Evolutionary conservation across 2,329 filamentous ascomycete genomes (phyloP), one percentile per base, ranked within the genome.

Genomic region (Pseudogymnoascus sp.): DNA sequence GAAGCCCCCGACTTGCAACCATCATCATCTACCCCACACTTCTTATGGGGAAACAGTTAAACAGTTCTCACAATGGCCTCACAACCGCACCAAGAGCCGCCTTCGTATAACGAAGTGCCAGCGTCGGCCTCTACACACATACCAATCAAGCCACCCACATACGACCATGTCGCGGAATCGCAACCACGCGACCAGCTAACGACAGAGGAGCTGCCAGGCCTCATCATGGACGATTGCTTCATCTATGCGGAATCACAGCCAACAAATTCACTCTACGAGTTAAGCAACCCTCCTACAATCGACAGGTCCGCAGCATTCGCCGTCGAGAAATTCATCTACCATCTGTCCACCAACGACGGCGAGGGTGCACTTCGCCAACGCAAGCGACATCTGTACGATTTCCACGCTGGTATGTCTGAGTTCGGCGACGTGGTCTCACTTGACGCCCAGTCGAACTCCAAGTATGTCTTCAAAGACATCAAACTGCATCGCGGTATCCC

Each of bases 291-390:
- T 37, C 56, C 56, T 25, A 60, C 56, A 33, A 38, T 7, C n/a
- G 56, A 60, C 56, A 60, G 28, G 35, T 38, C 56, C 14, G 56
- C 56, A 33, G 56, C 56, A 21, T 60, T 60, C n/a, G 56, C 56
- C 25, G 28, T 60, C 56, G 56, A 60, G 56, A 60, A 60, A n/a
- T n/a, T 60, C 56, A 37, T 60, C 25, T 60, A 60, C 56, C 28
- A 25, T 21, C 28, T 60, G n/a, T 18, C 56, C n/a, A 60, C 56
- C 28, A 60, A 60, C 56, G 56, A 60, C 28, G 56, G 56, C 35
- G 56, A 60, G 56, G 56, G 56, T 5, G 56, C 56, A 8, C 56
- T 60, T 60, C 56, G 56, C 35, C 25, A 60, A 11, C 56, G 56
- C 7, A 60, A 60, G n/a, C 14, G 28, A 23, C 56, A 60, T 38